Evolutionary conservation across 208 protist species (phyloP).

Genomic region (Trichomonas vaginalis): DNA sequence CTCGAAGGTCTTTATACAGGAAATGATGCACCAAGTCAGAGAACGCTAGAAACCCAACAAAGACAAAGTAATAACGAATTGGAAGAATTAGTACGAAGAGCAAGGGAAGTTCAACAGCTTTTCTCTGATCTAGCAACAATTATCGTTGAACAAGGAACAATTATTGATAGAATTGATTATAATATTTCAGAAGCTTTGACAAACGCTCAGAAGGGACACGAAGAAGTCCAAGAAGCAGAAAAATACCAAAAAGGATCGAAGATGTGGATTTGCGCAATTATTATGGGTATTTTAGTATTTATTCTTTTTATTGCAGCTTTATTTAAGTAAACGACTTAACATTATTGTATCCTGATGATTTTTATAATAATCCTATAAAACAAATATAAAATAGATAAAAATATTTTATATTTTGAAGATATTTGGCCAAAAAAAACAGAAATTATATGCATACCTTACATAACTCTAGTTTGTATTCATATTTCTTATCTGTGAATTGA

Average conservation of each 20-base stretch:
- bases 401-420: too few relatives aligned
- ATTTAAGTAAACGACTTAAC: background rate
- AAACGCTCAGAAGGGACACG: background rate
- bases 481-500: too few relatives aligned
- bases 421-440: too few relatives aligned
- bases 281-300: background rate
- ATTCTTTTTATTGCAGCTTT: background rate
- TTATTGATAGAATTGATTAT: slow-evolving; percentile 14
- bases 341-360: background rate
- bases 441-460: too few relatives aligned
- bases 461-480: too few relatives aligned
- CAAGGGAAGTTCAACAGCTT: background rate
- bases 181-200: background rate
- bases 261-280: background rate
- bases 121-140: background rate
- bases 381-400: too few relatives aligned
- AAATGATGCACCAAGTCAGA: background rate
- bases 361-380: too few relatives aligned
- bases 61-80: background rate
- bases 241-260: slow-evolving; percentile 5
- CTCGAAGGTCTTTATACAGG: background rate
- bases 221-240: background rate
- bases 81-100: background rate
- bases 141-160: background rate
- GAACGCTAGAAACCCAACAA: background rate